phyloP scores from a whole-genome alignment of 108 stramenopile genomes.

The Skeletonema menzelii region DNA sequence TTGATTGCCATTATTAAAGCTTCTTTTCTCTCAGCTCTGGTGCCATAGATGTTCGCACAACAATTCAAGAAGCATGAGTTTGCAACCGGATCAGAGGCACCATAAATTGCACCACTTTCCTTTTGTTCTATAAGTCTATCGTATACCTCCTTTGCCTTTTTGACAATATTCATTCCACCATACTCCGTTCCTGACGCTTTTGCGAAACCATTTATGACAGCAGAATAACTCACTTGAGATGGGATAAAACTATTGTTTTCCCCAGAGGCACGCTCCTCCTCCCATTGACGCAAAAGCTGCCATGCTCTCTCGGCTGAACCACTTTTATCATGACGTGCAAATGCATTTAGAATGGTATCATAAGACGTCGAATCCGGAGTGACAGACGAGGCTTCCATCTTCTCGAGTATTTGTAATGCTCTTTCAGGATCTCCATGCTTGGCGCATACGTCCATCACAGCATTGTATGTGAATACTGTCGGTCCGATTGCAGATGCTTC shows the following conservation, averaged over 20 bases:
- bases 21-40: slow-evolving; percentile 22
- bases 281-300: slow-evolving; percentile 24
- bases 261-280: slow-evolving; percentile 7
- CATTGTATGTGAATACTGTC: slow-evolving; percentile 42
- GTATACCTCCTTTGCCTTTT: slow-evolving; percentile 36
- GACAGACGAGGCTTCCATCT: slow-evolving; percentile 26
- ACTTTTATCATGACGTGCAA: slow-evolving; percentile 23
- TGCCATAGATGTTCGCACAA: slow-evolving; percentile 38
- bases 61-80: slow-evolving; percentile 43
- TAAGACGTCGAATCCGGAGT: slow-evolving; percentile 35
- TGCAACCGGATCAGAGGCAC: slow-evolving; percentile 25
- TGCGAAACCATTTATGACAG: slow-evolving; percentile 48
- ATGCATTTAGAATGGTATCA: slow-evolving; percentile 41
- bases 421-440: slow-evolving; percentile 42
- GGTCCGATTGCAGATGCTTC: slow-evolving; percentile 27
- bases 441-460: slow-evolving; percentile 47
- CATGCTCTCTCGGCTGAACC: slow-evolving; percentile 38
- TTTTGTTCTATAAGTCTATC: slow-evolving; percentile 24
- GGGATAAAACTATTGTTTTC: slow-evolving; percentile 10
- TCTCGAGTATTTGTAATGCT: slow-evolving; percentile 34
- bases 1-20: slow-evolving; percentile 40
- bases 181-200: slow-evolving; percentile 19
- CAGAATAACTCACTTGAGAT: slow-evolving; percentile 32
- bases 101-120: slow-evolving; percentile 16
- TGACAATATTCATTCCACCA: slow-evolving; percentile 29